Evolutionary conservation across 2,329 filamentous ascomycete genomes (phyloP), one percentile per base, ranked within the genome.

Genomic region (Atkinsonella texensis): DNA sequence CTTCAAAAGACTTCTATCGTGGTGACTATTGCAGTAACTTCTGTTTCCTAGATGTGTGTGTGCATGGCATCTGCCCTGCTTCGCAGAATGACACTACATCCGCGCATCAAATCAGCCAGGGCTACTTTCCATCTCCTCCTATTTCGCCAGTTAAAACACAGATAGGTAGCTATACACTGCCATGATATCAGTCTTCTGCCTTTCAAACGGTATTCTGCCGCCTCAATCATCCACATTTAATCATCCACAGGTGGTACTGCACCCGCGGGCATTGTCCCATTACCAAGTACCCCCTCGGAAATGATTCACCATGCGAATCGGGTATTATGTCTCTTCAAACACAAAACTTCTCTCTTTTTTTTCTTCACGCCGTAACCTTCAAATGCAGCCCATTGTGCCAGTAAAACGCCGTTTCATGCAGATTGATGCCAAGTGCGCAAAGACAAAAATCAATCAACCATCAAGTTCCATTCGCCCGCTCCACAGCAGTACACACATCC

Each of bases 341-440:
- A 54, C 20, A 7, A 18, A 18, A 33, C 11, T 38, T 20, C 50
- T 44, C 28, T 32, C 43, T 56, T 49, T 44, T 44, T 39, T 43
- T 55, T 49, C 52, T 53, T 46, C 48, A 49, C 53, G 58, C 53
- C 57, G 31, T 49, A 55, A 54, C 55, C 54, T 55, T 50, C 52
- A 18, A 53, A 55, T 59, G 55, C 53, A 56, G 49, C 35, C 54
- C 52, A 38, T 53, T 54, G 49, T 57, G 53, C 57, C 56, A 53
- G 44, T 7, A 15, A 46, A 59, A 61, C 59, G 56, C 58, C 59
- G 52, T 52, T 53, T 51, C 52, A 62, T 62, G 60, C 60, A 59
- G 47, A 32, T 53, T 15, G 58, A 59, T 58, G 56, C 53, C 49
- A 52, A 53, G 46, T 47, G n/a, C 32, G n/a, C 49, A 51, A 58